A percentile compares a stretch with the other conserved stretches of the same genome.
phyloP scores from a whole-genome alignment of 2,329 filamentous ascomycete species.

The Pyrenophora seminiperda region DNA sequence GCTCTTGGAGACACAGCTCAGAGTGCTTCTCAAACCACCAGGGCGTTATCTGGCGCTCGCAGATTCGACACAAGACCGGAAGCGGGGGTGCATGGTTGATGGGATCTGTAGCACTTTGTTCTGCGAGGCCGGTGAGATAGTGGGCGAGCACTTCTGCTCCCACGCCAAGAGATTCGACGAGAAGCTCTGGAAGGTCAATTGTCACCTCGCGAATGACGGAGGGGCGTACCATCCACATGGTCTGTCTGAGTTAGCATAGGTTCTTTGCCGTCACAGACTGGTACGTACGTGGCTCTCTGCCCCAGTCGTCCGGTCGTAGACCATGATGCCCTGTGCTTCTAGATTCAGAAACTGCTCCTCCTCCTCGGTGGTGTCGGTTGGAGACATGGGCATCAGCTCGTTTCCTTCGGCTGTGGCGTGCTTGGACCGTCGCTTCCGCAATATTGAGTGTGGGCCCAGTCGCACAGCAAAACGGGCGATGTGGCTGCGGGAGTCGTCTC shows the following conservation, averaged over 20 bases:
- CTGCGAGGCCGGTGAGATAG: constrained; percentile 87
- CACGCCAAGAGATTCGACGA: constrained; percentile 92
- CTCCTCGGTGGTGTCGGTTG: constrained; percentile 29
- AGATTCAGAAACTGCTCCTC: constrained; percentile 71
- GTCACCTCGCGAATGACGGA: constrained; percentile 91
- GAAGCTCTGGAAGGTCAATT: constrained; percentile 85
- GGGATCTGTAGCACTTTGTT: constrained; percentile 76
- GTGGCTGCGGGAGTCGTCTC: constrained; percentile 90
- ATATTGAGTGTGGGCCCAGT: constrained; percentile 45
- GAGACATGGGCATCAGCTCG: constrained; percentile 39
- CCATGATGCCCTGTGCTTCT: constrained; percentile 97
- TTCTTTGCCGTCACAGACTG: neutral
- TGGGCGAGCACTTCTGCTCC: constrained; percentile 93
- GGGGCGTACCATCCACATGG: constrained; percentile 99
- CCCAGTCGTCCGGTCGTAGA: constrained; percentile 86
- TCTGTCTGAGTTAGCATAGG: constrained; percentile 61
- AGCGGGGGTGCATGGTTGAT: constrained; percentile 77
- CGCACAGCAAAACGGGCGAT: constrained; percentile 59
- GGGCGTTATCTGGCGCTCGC: constrained; percentile 92
- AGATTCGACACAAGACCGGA: constrained; percentile 92
- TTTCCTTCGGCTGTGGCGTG: constrained; percentile 35
- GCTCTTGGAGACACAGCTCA: constrained; percentile 92
- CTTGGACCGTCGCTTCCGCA: constrained; percentile 38
- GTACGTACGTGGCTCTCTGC: constrained; percentile 84
- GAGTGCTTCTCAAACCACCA: constrained; percentile 99